A percentile compares a stretch with the other conserved stretches of the same genome.
Conservation (phyloP, 2,329 filamentous ascomycete genomes). For the Aspergillus costaricaensis region DNA sequence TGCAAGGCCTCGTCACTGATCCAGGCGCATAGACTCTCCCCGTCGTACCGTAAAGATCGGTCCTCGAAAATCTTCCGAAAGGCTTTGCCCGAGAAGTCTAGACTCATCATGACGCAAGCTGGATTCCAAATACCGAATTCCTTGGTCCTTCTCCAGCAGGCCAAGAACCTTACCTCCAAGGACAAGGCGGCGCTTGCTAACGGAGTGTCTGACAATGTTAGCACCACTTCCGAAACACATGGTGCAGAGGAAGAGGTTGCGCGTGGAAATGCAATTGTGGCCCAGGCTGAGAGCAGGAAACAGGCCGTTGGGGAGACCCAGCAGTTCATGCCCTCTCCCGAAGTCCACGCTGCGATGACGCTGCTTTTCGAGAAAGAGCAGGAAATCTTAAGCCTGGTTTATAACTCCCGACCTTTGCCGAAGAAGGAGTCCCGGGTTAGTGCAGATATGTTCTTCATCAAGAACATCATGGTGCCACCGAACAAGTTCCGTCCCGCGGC, state of each 20-base stretch:
- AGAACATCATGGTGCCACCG: constrained; percentile 82
- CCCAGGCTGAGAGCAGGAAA: constrained; percentile 38
- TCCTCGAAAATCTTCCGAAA: constrained; percentile 94
- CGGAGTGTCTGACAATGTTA: constrained; percentile 52
- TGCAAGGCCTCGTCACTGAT: background rate
- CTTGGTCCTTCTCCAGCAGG: constrained; percentile 60
- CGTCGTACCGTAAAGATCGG: constrained; percentile 82
- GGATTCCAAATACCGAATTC: constrained; percentile 71
- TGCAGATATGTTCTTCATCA: constrained; percentile 93
- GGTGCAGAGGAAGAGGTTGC: constrained; percentile 61
- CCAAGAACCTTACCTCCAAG: constrained; percentile 42
- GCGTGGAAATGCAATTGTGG: constrained; percentile 52
- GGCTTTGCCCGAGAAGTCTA: constrained; percentile 71
- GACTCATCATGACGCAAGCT: constrained; percentile 71
- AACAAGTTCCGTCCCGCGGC: constrained; percentile 90
- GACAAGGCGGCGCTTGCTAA: constrained; percentile 31
- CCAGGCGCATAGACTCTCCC: constrained; percentile 64
- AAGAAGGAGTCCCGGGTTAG: constrained; percentile 62
- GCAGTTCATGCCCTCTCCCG: constrained; percentile 78
- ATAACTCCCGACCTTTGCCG: constrained; percentile 70
- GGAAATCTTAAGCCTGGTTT: constrained; percentile 81
- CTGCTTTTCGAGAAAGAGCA: constrained; percentile 85
- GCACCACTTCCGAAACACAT: constrained; percentile 55
- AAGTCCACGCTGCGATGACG: constrained; percentile 76
- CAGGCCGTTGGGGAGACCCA: constrained; percentile 50